Percentiles rank a stretch among this genome's conserved stretches.
These are phyloP conservation scores for Apiotrichum siamense DNA, from an alignment of 1,284 basidiomycete genomes.

Conservation along the genomic window DNA sequence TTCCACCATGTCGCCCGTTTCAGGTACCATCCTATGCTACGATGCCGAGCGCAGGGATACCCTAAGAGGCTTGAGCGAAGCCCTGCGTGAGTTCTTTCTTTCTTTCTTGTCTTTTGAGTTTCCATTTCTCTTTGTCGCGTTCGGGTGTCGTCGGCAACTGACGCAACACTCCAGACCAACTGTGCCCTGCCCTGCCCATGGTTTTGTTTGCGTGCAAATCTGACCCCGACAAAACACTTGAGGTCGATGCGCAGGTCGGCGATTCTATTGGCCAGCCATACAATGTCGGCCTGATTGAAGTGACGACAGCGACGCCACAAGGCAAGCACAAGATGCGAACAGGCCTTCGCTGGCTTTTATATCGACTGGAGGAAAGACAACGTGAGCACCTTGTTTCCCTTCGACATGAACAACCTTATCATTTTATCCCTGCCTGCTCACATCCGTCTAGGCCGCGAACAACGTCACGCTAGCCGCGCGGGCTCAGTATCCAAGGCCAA, in stretches of 20 bases:
- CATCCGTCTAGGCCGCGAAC: neutral
- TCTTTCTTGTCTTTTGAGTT: neutral
- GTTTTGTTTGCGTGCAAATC: slow-evolving; percentile 47
- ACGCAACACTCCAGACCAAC: slow-evolving; percentile 15
- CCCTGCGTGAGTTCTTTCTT: slow-evolving; percentile 32
- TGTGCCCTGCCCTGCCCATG: slow-evolving; percentile 27
- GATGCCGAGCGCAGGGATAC: slow-evolving; percentile 35
- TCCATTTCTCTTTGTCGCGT: too few species aligned
- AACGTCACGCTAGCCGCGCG: neutral
- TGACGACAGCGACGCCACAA: slow-evolving; percentile 31
- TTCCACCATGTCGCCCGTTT: slow-evolving; percentile 22
- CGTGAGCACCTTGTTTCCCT: slow-evolving; percentile 33
- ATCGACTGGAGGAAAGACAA: slow-evolving; percentile 36
- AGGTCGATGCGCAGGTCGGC: slow-evolving; percentile 37
- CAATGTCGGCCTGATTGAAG: slow-evolving; percentile 46
- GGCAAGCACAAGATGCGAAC: slow-evolving; percentile 46
- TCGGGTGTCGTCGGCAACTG: neutral
- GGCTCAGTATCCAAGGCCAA: neutral
- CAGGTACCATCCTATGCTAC: slow-evolving; percentile 44
- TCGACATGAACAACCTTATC: neutral
- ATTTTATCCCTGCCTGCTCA: too few species aligned
- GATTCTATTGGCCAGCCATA: slow-evolving; percentile 43
- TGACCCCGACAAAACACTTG: slow-evolving; percentile 30
- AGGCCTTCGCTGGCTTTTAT: slow-evolving; percentile 43
- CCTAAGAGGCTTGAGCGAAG: slow-evolving; percentile 29